Percentiles rank a stretch among this genome's conserved stretches.
Conservation (phyloP, 2,329 filamentous ascomycete species). For the Epichloe hybrida region DNA sequence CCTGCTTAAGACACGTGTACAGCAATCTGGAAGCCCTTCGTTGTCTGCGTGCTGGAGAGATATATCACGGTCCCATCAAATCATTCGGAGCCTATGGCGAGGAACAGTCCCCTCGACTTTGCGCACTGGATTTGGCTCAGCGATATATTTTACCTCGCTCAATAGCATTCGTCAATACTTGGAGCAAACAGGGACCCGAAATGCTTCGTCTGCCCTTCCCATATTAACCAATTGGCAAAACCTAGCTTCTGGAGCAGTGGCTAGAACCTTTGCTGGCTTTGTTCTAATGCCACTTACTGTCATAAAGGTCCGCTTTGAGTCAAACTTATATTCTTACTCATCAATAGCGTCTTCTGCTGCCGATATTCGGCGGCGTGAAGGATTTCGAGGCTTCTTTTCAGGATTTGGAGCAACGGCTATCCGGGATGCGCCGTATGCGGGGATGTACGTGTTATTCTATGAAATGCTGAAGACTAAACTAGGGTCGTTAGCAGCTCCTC, state of each 20-base stretch:
- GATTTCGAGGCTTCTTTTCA: conserved; percentile 74
- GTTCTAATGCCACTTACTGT: conserved; percentile 92
- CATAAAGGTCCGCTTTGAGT: conserved; percentile 93
- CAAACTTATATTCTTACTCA: conserved; percentile 68
- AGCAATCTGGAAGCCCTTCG: conserved; percentile 65
- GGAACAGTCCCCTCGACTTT: conserved; percentile 87
- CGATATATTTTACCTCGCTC: conserved; percentile 84
- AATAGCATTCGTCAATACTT: conserved; percentile 67
- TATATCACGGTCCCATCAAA: conserved; percentile 42
- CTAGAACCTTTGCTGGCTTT: conserved; percentile 76
- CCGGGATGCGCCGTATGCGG: conserved; percentile 91
- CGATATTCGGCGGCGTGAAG: conserved; percentile 63
- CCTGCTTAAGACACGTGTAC: conserved; percentile 89
- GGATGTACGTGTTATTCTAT: conserved; percentile 88
- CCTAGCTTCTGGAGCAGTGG: conserved; percentile 68
- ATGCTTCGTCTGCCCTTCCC: conserved; percentile 57
- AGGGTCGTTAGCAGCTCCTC: conserved; percentile 10
- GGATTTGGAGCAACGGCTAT: conserved; percentile 90
- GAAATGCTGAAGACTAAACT: conserved; percentile 65
- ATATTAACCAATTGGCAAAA: conserved; percentile 77
- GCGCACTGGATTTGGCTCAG: conserved; percentile 82
- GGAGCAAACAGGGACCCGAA: conserved; percentile 13
- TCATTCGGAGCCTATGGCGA: conserved; percentile 69
- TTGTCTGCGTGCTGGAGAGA: conserved; percentile 30
- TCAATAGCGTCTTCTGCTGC: conserved; percentile 58